Base-by-base conservation (phyloP, 1,284 basidiomycete species). In the Cryptococcus maquisensis region DNA sequence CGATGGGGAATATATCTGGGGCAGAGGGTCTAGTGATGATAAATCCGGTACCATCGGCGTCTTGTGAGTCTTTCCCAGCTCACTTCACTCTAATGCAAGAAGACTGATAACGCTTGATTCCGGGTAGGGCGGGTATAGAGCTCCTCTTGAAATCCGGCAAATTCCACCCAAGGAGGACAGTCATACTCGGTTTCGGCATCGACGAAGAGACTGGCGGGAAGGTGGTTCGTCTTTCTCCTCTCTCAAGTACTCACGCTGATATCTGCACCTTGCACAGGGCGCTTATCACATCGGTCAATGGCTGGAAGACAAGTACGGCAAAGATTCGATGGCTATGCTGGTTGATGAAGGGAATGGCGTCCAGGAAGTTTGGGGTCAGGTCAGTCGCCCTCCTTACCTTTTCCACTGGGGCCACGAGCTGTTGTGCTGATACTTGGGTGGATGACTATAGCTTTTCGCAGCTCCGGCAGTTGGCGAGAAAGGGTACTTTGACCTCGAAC, bases 121-220 rank as follows among this genome's bases (percentile, higher is more conserved):
- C n/a, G 4, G 24, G 13, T 56, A 83, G 82, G 61, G 79, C 77
- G 3, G 77, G 81, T 0, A 61, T 86, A 16, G 83, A 85, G 65
- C 76, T 79, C 0, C 71, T 86, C 3, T 67, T 86, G n/a, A 76
- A 80, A 51, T 71, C 69, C 24, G 69, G 77, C 36, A 62, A 64
- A 45, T 85, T 83, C 63, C 61, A 76, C 37, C 84, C 83, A 0
- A 72, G 76, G 15, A 79, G 84, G 4, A 78, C 79, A 0, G 73
- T 88, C 40, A 77, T 87, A 21, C 75, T 86, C 23, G 81, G 82
- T 1, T 84, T 82, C 49, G 87, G 87, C n/a, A 83, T 83, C 54
- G 86, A 88, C 63, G 87, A 88, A 63, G 86, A 88, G 72, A 68
- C 77, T 3, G 78, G 79, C 24, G 84, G 84, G 48, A 72, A 68